A percentile compares a stretch with the other conserved stretches of the same genome.
Conservation (phyloP, 768 basidiomycete genomes). For the Leccinum variicolor region DNA sequence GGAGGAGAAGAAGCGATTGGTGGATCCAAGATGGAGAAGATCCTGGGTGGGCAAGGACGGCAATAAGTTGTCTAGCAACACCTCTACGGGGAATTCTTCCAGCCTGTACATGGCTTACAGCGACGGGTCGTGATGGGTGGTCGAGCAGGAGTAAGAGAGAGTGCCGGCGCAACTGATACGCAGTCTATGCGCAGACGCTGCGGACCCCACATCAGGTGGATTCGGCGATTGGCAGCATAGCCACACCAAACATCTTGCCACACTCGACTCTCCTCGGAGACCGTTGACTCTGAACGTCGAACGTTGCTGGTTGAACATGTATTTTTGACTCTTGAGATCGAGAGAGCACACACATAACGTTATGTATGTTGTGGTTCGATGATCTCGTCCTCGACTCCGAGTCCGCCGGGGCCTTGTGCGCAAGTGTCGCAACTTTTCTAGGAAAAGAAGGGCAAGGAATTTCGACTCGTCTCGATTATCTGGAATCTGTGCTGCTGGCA, state of each 20-base stretch:
- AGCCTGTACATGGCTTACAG: constrained; percentile 36
- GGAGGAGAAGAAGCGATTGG: constrained; percentile 60
- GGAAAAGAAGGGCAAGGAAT: neutral
- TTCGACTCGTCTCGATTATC: neutral
- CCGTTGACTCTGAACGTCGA: too few species aligned
- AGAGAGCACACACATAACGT: neutral
- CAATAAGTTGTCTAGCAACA: constrained; percentile 73
- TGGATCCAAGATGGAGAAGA: constrained; percentile 55
- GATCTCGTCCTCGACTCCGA: neutral
- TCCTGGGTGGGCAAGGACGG: constrained; percentile 52
- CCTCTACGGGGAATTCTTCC: constrained; percentile 64
- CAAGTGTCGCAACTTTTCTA: neutral
- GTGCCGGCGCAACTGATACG: neutral
- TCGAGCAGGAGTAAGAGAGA: neutral
- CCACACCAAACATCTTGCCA: constrained; percentile 7
- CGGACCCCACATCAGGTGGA: constrained; percentile 8
- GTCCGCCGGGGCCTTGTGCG: too few species aligned
- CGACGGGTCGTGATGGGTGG: neutral
- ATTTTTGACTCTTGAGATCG: neutral
- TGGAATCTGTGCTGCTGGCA: neutral
- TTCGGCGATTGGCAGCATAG: constrained; percentile 20
- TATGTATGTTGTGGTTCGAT: neutral
- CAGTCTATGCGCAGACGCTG: constrained; percentile 5
- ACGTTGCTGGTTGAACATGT: neutral
- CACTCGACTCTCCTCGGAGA: neutral